A percentile compares a stretch with the other conserved stretches of the same genome.
Conservation (phyloP, 2,329 filamentous ascomycete species). For the Neonectria hederae region DNA sequence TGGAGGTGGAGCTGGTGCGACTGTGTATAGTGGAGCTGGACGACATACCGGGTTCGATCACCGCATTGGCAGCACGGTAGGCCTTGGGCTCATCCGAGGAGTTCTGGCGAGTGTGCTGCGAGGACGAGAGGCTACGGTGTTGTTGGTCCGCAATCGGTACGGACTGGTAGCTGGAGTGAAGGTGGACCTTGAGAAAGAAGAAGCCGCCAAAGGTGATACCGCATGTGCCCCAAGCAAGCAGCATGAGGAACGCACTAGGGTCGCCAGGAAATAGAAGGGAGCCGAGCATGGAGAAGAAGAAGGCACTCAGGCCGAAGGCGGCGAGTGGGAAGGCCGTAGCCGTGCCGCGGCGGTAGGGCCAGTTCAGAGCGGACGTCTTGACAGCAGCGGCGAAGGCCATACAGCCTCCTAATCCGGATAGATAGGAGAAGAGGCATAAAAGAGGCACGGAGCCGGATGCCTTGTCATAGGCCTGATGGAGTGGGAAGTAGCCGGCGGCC, state of each 20-base stretch:
- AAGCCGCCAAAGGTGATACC: slow-evolving; percentile 78
- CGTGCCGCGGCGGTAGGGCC: slow-evolving; percentile 89
- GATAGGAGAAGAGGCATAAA: slow-evolving; percentile 84
- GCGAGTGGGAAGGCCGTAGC: slow-evolving; percentile 94
- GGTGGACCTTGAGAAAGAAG: slow-evolving; percentile 84
- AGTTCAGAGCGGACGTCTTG: slow-evolving; percentile 89
- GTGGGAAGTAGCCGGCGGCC: slow-evolving; percentile 83
- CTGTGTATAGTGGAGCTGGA: slow-evolving; percentile 43
- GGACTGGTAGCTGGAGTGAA: slow-evolving; percentile 66
- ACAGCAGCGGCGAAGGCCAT: slow-evolving; percentile 89
- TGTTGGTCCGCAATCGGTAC: slow-evolving; percentile 53
- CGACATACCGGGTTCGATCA: slow-evolving; percentile 74
- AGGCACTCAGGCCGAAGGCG: slow-evolving; percentile 92
- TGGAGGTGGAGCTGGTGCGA: slow-evolving; percentile 45
- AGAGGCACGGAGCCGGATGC: slow-evolving; percentile 67
- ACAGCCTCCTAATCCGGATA: slow-evolving; percentile 89
- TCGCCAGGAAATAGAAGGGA: slow-evolving; percentile 83
- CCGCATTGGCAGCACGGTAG: slow-evolving; percentile 49
- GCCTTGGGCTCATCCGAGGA: slow-evolving; percentile 54
- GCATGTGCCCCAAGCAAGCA: slow-evolving; percentile 84
- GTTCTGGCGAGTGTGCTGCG: slow-evolving; percentile 54
- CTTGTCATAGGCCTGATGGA: slow-evolving; percentile 79
- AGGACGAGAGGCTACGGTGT: slow-evolving; percentile 25
- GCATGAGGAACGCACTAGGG: slow-evolving; percentile 80
- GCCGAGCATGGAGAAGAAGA: slow-evolving; percentile 90